A percentile compares a stretch with the other conserved stretches of the same genome.
Evolutionary conservation across 2,329 filamentous ascomycete species (phyloP).

Genomic region (Tetracladium maxilliforme): DNA sequence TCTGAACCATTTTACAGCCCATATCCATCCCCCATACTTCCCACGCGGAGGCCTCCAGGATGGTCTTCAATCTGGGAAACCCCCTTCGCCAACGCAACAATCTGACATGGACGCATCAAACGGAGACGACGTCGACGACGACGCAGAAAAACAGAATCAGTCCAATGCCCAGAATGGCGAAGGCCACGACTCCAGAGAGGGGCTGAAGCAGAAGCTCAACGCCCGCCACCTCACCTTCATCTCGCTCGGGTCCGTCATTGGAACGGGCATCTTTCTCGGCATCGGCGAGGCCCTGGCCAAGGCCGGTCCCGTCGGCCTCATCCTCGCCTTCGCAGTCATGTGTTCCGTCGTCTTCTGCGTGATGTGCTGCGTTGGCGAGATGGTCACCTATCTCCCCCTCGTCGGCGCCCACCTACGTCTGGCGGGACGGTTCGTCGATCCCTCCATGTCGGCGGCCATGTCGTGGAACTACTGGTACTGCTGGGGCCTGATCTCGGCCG

Average conservation of each 20-base stretch:
- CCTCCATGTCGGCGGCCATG: conserved; percentile 27
- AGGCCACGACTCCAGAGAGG: too few relatives aligned
- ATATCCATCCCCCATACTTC: too few relatives aligned
- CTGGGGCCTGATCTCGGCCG: conserved; percentile 25
- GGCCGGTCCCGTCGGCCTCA: conserved; percentile 1
- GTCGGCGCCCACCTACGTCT: conserved; percentile 36
- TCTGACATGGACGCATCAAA: too few relatives aligned
- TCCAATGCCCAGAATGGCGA: too few relatives aligned
- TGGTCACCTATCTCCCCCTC: conserved; percentile 36
- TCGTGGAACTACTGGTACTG: conserved; percentile 34
- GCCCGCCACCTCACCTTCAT: conserved; percentile 56
- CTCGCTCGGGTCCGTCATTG: conserved; percentile 28
- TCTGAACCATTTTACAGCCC: too few relatives aligned
- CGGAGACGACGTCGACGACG: too few relatives aligned
- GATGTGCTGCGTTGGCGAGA: conserved; percentile 40
- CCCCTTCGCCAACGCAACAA: too few relatives aligned
- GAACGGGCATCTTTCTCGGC: conserved; percentile 1
- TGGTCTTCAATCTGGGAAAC: too few relatives aligned
- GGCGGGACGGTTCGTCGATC: conserved; percentile 33
- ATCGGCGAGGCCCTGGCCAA: conserved; percentile 1
- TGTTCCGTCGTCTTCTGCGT: conserved; percentile 14
- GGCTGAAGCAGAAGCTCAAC: too few relatives aligned
- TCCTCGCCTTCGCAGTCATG: conserved; percentile 1
- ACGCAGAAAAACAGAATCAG: too few relatives aligned
- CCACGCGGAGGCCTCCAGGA: too few relatives aligned